These are phyloP conservation scores for Debaryomycetaceae sp. DNA, from an alignment of 1,139 yeast genomes.

Conservation along the genomic window DNA sequence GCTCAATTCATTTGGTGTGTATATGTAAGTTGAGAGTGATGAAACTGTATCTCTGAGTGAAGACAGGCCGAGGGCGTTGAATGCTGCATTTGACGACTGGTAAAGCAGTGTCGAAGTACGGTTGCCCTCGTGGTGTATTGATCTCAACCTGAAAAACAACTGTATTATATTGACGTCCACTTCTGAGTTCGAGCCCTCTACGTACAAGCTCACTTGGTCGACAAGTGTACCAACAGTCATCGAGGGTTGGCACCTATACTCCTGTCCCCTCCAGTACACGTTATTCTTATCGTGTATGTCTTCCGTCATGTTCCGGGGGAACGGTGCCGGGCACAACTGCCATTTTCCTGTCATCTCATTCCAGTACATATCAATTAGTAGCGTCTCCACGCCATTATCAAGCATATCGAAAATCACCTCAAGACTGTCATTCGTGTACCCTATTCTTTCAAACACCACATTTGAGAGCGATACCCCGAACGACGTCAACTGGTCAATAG, in stretches of 20 bases:
- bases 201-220: constrained; percentile 29
- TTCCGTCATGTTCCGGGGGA: constrained; percentile 25
- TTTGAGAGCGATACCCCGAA: constrained; percentile 58
- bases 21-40: constrained; percentile 18
- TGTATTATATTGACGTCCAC: constrained; percentile 53
- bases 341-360: constrained; percentile 49
- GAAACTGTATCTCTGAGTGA: constrained; percentile 23
- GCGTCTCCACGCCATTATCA: constrained; percentile 47
- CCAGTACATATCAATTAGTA: constrained; percentile 66
- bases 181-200: constrained; percentile 51
- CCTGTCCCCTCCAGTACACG: constrained; percentile 26
- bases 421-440: constrained; percentile 48
- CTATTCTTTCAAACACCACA: constrained; percentile 47
- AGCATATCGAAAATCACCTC: constrained; percentile 35
- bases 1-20: constrained; percentile 24
- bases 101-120: background rate
- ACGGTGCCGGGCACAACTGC: constrained; percentile 68
- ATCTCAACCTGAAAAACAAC: constrained; percentile 46
- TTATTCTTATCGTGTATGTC: constrained; percentile 8
- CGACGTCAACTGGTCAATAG: constrained; percentile 54
- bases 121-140: constrained; percentile 21
- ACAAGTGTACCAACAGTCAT: constrained; percentile 42
- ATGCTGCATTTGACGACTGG: background rate
- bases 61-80: constrained; percentile 21
- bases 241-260: constrained; percentile 39